These are phyloP conservation scores for Podospora bellae-mahoneyi DNA, from an alignment of 495 filamentous ascomycete genomes.

Conservation along the genomic window DNA sequence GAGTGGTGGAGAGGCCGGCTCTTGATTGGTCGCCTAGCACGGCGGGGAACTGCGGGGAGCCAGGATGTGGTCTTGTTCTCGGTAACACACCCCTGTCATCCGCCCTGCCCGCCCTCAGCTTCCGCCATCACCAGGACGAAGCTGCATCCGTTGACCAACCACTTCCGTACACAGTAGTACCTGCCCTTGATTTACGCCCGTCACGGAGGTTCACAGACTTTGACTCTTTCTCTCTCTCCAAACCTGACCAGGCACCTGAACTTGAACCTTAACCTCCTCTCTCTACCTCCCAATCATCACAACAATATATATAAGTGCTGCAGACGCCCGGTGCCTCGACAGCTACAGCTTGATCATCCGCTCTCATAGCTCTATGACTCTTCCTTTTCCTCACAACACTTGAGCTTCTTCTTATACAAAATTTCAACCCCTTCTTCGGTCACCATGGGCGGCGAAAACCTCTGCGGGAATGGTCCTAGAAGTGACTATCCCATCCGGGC, in stretches of 20 bases:
- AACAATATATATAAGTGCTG: neutral
- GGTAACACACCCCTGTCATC: slow-evolving; percentile 14
- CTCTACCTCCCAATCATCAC: neutral
- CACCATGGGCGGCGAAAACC: slow-evolving; percentile 36
- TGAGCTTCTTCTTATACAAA: slow-evolving; percentile 3
- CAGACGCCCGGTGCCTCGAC: neutral
- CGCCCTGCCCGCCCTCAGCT: slow-evolving; percentile 4
- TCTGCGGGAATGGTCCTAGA: slow-evolving; percentile 29
- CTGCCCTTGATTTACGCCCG: slow-evolving; percentile 1
- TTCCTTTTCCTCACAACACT: neutral
- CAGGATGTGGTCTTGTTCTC: slow-evolving; percentile 1
- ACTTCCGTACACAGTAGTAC: slow-evolving; percentile 9
- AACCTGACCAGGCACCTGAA: neutral
- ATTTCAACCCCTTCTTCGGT: neutral
- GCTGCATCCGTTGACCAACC: slow-evolving; percentile 19
- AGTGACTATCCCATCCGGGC: slow-evolving; percentile 48
- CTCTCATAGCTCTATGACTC: neutral
- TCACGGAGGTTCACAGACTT: slow-evolving; percentile 10
- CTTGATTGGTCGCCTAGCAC: slow-evolving; percentile 3
- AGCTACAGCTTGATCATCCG: neutral
- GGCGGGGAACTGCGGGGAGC: slow-evolving; percentile 14
- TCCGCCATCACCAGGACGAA: slow-evolving; percentile 12
- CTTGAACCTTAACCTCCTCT: neutral
- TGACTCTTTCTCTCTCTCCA: neutral
- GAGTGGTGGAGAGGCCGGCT: neutral